phyloP scores from a whole-genome alignment of 306 rosid genomes.

The Potentilla sterilis region DNA sequence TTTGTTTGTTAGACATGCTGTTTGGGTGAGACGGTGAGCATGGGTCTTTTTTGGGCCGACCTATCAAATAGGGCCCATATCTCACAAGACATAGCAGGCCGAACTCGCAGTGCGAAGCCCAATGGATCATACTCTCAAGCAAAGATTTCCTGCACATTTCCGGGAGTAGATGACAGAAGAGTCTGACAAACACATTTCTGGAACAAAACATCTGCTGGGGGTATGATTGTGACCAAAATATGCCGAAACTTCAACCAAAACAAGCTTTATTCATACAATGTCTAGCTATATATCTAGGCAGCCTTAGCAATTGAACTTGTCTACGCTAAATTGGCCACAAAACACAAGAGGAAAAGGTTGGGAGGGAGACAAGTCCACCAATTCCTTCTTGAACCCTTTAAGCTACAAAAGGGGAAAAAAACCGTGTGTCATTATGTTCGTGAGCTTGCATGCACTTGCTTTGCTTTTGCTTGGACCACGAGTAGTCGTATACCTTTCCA shows the following conservation, averaged over 20 bases:
- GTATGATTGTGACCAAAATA: not conserved
- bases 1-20: too few relatives aligned
- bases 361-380: not conserved
- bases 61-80: too few relatives aligned
- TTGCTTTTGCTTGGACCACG: conserved; percentile 7
- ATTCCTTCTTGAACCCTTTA: conserved; percentile 6
- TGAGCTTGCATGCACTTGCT: conserved; percentile 40
- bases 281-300: not conserved
- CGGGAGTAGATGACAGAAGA: not conserved
- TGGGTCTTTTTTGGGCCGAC: too few relatives aligned
- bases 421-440: conserved; percentile 20
- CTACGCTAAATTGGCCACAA: conserved; percentile 1
- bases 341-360: not conserved
- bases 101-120: too few relatives aligned
- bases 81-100: too few relatives aligned
- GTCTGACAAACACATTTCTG: not conserved
- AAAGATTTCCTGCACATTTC: too few relatives aligned
- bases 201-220: not conserved
- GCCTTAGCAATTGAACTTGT: not conserved
- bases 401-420: not conserved
- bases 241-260: not conserved
- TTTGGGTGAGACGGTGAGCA: too few relatives aligned
- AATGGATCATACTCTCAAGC: too few relatives aligned
- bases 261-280: not conserved
- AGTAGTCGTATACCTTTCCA: not conserved